Percentiles rank a stretch among this genome's conserved stretches.
Conservation (phyloP, 331 rosid species). For the Rhamnella rubrinervis region DNA sequence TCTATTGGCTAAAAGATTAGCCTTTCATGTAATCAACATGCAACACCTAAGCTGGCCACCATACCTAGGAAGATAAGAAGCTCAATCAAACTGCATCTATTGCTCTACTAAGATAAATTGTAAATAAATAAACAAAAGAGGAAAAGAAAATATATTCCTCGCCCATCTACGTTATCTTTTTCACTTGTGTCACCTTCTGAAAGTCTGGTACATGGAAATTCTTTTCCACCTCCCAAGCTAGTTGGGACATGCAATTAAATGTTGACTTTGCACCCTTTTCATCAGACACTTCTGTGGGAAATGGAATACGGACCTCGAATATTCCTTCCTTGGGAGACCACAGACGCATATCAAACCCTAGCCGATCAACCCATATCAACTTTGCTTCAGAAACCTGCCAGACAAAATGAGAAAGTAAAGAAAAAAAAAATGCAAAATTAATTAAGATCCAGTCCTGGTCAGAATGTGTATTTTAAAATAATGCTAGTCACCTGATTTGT, state of each 20-base stretch:
- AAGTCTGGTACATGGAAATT: slow-evolving; percentile 60
- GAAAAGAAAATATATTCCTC: background rate
- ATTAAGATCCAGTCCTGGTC: too few relatives aligned
- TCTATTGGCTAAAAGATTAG: background rate
- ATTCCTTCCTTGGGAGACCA: slow-evolving; percentile 56
- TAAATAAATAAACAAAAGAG: background rate
- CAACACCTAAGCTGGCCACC: background rate
- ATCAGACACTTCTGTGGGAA: slow-evolving; percentile 75
- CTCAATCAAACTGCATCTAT: background rate
- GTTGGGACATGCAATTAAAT: slow-evolving; percentile 87
- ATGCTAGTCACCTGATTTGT: too few relatives aligned
- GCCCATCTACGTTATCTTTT: slow-evolving; percentile 34
- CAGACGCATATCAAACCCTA: slow-evolving; percentile 80
- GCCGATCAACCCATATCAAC: slow-evolving; percentile 86
- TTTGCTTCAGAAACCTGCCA: slow-evolving; percentile 79
- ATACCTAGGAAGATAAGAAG: background rate
- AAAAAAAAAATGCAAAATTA: background rate
- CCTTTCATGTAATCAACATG: background rate
- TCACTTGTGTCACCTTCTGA: slow-evolving; percentile 66
- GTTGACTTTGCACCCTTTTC: slow-evolving; percentile 87
- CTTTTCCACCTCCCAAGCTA: slow-evolving; percentile 94
- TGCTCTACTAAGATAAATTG: too few relatives aligned
- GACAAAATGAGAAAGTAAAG: slow-evolving; percentile 19
- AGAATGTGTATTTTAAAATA: too few relatives aligned
- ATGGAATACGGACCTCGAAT: slow-evolving; percentile 81